These are phyloP conservation scores for Neobulgaria alba DNA, from an alignment of 2,329 filamentous ascomycete genomes.

Conservation along the genomic window DNA sequence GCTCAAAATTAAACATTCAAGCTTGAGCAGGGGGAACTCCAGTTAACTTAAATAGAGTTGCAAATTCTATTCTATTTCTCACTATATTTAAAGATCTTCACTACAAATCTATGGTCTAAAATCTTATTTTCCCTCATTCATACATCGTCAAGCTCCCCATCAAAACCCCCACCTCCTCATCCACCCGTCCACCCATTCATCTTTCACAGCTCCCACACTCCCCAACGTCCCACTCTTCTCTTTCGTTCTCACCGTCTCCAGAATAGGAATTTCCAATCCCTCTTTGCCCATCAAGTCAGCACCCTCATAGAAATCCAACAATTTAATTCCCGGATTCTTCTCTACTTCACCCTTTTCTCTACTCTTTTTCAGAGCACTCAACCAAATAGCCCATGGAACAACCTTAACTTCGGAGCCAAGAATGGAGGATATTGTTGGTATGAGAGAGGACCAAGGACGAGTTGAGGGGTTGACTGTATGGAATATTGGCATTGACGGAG, in stretches of 20 bases:
- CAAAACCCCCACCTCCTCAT: background rate
- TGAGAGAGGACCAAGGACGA: background rate
- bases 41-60: too few species aligned
- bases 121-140: too few species aligned
- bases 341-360: background rate
- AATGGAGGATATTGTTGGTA: background rate
- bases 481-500: background rate
- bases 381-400: background rate
- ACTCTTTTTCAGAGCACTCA: background rate
- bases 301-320: constrained; percentile 9
- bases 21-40: too few species aligned
- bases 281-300: background rate
- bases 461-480: background rate
- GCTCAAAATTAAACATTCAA: too few species aligned
- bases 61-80: too few species aligned
- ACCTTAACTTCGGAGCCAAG: background rate
- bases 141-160: too few species aligned
- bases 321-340: constrained; percentile 4
- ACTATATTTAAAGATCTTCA: too few species aligned
- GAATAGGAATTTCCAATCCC: background rate
- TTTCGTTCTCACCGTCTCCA: background rate
- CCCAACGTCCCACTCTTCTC: background rate
- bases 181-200: background rate
- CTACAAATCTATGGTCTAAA: too few species aligned
- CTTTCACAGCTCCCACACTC: background rate